Base-by-base conservation (phyloP, 257 asterid genomes). In the Rehmannia glutinosa region DNA sequence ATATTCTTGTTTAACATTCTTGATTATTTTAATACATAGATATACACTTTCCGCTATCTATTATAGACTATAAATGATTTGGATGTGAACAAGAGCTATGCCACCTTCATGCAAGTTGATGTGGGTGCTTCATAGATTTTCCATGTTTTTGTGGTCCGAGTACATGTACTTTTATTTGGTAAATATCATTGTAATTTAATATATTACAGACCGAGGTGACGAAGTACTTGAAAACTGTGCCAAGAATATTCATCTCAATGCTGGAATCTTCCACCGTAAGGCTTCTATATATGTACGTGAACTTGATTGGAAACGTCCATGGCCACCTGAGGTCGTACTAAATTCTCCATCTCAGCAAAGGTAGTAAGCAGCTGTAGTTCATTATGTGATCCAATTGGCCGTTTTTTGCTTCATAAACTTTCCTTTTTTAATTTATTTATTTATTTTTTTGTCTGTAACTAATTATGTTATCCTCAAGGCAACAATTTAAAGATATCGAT, bases 301-400 rank as follows among this genome's bases (percentile, higher is more conserved):
- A 87, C 96, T 93, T 73, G 97, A 93, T 78, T 93, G 99, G 99
- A 83, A 62, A 51, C 70, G 73, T 64, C 69, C 85, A 52, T 82
- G 85, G 92, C 92, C 89, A 21, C 96, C 97, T 27, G 74, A 66
- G 75, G 71, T 57, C 23, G 46, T 27, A n/a, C 69, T 58, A 68
- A 68, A 66, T 77, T 72, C 80, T 58, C 70, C 79, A 73, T 68
- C 81, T 6, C 53, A 65, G 52, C 64, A 64, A 71, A 85, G 94
- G 91, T 86, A 75, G 57, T 30, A n/a, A n/a, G n/a, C n/a, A n/a
- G n/a, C n/a, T n/a, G n/a, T n/a, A n/a, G n/a, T n/a, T n/a, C n/a
- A n/a, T n/a, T n/a, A n/a, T n/a, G n/a, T n/a, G n/a, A n/a, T n/a
- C n/a, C n/a, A n/a, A n/a, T n/a, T n/a, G n/a, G n/a, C n/a, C n/a